Base-by-base conservation (phyloP, 352 stramenopile genomes). In the Globisporangium takayamanum region DNA sequence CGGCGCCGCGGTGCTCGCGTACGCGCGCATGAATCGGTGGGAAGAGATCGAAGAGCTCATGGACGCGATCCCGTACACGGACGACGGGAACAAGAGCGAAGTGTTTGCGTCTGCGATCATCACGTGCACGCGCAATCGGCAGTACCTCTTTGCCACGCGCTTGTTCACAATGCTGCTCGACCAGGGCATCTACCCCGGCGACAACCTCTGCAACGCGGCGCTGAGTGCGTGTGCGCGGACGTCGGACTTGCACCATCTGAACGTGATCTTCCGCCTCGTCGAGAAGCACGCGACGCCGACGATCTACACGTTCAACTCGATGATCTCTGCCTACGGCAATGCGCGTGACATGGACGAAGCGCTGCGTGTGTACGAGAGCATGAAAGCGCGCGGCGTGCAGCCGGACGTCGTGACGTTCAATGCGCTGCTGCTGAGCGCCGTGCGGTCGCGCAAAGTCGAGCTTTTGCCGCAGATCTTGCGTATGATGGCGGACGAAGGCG, bases 251-350 rank as follows among this genome's bases (percentile, higher is more conserved):
- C 63, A 75, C 44, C 70, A 78, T 28, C 72, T 95, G 55, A 68
- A 70, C 36, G 68, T 75, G 47, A 85, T 91, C 30, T 88, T 84
- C 57, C 73, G 78, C 50, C 68, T 89, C 14, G 62, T 91, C 10
- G 72, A 91, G 60, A 57, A 55, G 10, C 66, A 92, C 54, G 68
- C 73, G 26, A 77, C 68, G 16, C 78, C 74, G 18, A 87, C 78
- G 25, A 73, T 82, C n/a, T 88, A 87, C 64, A 87, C 78, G 15
- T 92, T 77, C 70, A 93, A 93, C 62, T 84, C 78, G 51, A 86
- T 93, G 72, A 90, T 95, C 61, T 85, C 80, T 8, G 81, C 85
- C n/a, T 90, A 77, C 61, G 81, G 76, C 42, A 91, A 92, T 58
- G 62, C 74, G 50, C 56, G 69, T 48, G 71, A 77, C 33, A 73